phyloP scores from a whole-genome alignment of 2,329 filamentous ascomycete species.

The Botryotinia globosa region DNA sequence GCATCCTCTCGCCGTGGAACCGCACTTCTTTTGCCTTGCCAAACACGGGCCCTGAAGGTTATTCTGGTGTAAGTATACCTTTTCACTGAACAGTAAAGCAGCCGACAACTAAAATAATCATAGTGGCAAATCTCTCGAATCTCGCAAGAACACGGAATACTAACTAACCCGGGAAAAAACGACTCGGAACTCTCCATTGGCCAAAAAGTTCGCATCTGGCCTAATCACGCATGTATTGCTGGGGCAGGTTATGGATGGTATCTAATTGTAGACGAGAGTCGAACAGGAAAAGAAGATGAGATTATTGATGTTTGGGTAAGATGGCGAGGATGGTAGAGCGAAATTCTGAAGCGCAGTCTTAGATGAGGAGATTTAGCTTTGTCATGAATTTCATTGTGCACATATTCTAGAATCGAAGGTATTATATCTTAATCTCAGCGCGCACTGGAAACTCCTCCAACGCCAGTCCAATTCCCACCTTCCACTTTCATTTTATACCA shows the following conservation, averaged over 20 bases:
- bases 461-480: constrained; percentile 14
- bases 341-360: neutral
- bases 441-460: constrained; percentile 17
- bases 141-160: constrained; percentile 75
- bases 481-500: neutral
- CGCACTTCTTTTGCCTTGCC: constrained; percentile 24
- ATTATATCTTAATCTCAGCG: constrained; percentile 21
- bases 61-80: constrained; percentile 9
- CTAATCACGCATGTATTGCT: constrained; percentile 78
- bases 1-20: constrained; percentile 62
- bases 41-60: constrained; percentile 15
- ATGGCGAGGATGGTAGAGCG: constrained; percentile 64
- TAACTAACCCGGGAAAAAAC: constrained; percentile 55
- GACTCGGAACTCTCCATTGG: constrained; percentile 56
- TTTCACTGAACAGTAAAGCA: neutral
- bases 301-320: constrained; percentile 74
- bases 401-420: constrained; percentile 13
- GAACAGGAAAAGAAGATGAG: constrained; percentile 52
- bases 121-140: constrained; percentile 67
- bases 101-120: neutral
- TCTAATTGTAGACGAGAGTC: constrained; percentile 65
- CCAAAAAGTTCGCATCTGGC: constrained; percentile 68
- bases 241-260: constrained; percentile 71
- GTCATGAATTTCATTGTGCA: constrained; percentile 6
- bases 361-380: neutral